Percentiles rank a stretch among this genome's conserved stretches.
Conservation (phyloP, 2,329 filamentous ascomycete genomes). For the Phaeosphaeriaceae sp. region DNA sequence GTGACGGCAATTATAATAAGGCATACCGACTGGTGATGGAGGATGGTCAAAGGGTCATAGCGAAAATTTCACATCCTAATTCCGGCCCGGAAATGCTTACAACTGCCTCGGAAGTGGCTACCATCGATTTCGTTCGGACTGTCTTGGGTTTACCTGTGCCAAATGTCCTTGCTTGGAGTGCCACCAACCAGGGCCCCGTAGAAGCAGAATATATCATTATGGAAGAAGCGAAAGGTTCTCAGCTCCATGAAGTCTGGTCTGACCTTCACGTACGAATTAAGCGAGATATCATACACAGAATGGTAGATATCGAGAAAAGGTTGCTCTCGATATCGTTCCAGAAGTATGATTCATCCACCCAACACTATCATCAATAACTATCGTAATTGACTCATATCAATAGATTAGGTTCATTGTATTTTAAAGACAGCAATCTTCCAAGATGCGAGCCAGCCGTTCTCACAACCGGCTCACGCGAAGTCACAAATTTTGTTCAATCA, state of each 20-base stretch:
- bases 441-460: conserved; percentile 40
- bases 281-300: conserved; percentile 27
- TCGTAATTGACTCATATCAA: conserved; percentile 20
- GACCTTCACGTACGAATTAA: conserved; percentile 27
- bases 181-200: conserved; percentile 29
- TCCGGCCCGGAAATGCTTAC: conserved; percentile 19
- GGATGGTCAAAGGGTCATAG: conserved; percentile 23
- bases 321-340: conserved; percentile 39
- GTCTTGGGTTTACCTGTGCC: conserved; percentile 35
- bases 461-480: conserved; percentile 24
- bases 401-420: conserved; percentile 31
- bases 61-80: conserved; percentile 30
- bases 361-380: no score
- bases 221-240: conserved; percentile 34
- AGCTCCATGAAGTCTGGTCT: conserved; percentile 30
- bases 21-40: conserved; percentile 26
- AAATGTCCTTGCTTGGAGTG: conserved; percentile 31
- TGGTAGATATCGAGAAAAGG: conserved; percentile 38
- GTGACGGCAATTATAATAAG: conserved; percentile 42
- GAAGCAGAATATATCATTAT: conserved; percentile 41
- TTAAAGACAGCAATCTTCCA: conserved; percentile 24
- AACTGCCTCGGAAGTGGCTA: conserved; percentile 17
- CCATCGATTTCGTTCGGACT: conserved; percentile 17
- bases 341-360: conserved; percentile 23
- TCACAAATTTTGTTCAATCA: conserved; percentile 18